Base-by-base conservation (phyloP, 1,284 basidiomycete genomes). In the Ustilago cynodontis region DNA sequence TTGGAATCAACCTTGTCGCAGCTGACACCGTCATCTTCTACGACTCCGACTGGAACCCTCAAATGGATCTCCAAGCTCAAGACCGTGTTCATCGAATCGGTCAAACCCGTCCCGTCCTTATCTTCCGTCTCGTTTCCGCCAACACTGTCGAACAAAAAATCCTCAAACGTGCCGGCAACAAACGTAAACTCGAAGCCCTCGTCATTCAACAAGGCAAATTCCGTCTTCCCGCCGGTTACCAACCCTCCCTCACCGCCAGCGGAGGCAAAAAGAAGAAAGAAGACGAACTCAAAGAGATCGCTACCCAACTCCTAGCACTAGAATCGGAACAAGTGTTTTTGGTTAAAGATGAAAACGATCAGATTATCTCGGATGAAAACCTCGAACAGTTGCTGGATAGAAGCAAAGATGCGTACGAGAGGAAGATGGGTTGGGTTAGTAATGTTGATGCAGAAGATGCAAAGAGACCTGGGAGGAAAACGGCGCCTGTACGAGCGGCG, bases 51-150 rank as follows among this genome's bases (percentile, higher is more conserved):
- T 96, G 95, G 94, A 98, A 95, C 82, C 95, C 95, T 0, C 82
- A 83, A 53, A 94, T 95, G 91, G 96, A 99, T 78, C 88, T 94
- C 5, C 95, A 99, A 86, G 96, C 96, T 0, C 94, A 96, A 86
- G 96, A 97, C 83, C 90, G 95, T 35, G 95, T 94, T 0, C 95
- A 98, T 86, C 91, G 95, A 8, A 98, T 98, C 66, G 95, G 95
- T 2, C 95, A 98, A 87, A 95, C 91, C 20, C 91, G 89, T 31
- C 82, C 84, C 14, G 79, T 81, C 10, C 71, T 86, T n/a, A 80
- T 97, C 63, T 97, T 94, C 88, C 90, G 95, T 39, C 89, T 98
- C 0, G 91, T 97, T 35, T 72, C 80, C 2, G 71, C 79, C 10
- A 84, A 94, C 86, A 97, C 95, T 0, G 90, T 98, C 73, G 95